Evolutionary conservation across 2,329 filamentous ascomycete species (phyloP), one percentile per base, ranked within the genome.

Genomic region (Endoconidiophora laricicola): DNA sequence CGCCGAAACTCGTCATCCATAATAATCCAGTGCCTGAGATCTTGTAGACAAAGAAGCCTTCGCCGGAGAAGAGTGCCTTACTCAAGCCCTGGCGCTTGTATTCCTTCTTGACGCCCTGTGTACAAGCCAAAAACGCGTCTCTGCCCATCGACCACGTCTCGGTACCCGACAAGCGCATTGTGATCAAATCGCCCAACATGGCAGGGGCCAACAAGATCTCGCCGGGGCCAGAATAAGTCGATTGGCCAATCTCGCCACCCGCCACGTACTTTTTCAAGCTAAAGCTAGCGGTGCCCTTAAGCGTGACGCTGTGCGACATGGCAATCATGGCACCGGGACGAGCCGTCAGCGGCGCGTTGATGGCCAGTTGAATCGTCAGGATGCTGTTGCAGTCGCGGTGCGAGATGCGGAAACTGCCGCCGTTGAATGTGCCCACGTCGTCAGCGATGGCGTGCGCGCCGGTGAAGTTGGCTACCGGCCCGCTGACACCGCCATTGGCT

Each of bases 341-440:
- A 2, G 79, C 86, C 20, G 70, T 72, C 47, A 96, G 64, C 0
- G 90, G 90, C 58, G 86, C 94, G 2, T 87, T 87, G 62, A 91
- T 83, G 10, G 90, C 90, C 43, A 96, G 67, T 63, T 95, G 90
- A 20, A 95, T 66, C 0, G 88, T 96, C 54, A 95, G 65, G 56
- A 95, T 81, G 1, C 84, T 87, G 63, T 96, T 98, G 52, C 78
- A 81, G 63, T 95, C 87, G 20, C 91, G 75, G 61, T 98, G 91
- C 59, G 85, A 91, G 61, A 96, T 87, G 41, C 91, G 76, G 62
- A 90, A 98, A 60, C 84, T 90, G 10, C 91, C 91, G 14, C 91
- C 91, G 61, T 96, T 96, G 70, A 96, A 98, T 0, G 83, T 91
- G n/a, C 91, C 91, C 1, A 94, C 78, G 57, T 94, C 88, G 63